Evolutionary conservation across 495 filamentous ascomycete species (phyloP).

Genomic region (Penicillium maclennaniae): DNA sequence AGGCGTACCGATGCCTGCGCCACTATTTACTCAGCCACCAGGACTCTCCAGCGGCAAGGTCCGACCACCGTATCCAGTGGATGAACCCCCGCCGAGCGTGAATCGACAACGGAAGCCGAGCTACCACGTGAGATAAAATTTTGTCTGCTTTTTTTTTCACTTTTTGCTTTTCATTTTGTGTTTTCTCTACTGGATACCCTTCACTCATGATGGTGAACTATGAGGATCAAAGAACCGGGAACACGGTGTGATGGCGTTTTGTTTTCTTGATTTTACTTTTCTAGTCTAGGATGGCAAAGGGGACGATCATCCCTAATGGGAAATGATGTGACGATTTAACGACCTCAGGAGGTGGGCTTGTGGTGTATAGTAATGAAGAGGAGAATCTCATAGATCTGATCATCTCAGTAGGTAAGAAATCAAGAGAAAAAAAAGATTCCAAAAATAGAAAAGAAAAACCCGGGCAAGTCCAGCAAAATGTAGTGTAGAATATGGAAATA

Average conservation of each 20-base stretch:
- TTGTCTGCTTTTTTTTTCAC: background rate
- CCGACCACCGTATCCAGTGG: constrained; percentile 72
- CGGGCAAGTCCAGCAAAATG: no score
- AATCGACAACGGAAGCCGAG: constrained; percentile 85
- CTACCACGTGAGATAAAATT: constrained; percentile 56
- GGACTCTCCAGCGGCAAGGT: constrained; percentile 24
- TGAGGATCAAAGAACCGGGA: constrained; percentile 3
- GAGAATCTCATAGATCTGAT: background rate
- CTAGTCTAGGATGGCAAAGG: background rate
- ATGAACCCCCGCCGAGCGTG: constrained; percentile 77
- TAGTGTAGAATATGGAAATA: no score
- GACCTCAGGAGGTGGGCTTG: constrained; percentile 4
- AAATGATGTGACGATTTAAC: constrained; percentile 23
- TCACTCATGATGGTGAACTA: constrained; percentile 15
- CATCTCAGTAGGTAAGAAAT: no score
- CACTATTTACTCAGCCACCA: constrained; percentile 19
- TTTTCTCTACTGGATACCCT: constrained; percentile 29
- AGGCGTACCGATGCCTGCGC: constrained; percentile 35
- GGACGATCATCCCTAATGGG: background rate
- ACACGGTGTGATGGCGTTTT: constrained; percentile 14
- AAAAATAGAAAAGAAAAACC: no score
- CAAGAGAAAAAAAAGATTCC: no score
- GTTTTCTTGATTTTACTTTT: background rate
- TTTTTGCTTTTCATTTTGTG: constrained; percentile 6
- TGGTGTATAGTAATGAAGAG: constrained; percentile 10